Base-by-base conservation (phyloP, 208 protist genomes). In the Crithidia brevicula region DNA sequence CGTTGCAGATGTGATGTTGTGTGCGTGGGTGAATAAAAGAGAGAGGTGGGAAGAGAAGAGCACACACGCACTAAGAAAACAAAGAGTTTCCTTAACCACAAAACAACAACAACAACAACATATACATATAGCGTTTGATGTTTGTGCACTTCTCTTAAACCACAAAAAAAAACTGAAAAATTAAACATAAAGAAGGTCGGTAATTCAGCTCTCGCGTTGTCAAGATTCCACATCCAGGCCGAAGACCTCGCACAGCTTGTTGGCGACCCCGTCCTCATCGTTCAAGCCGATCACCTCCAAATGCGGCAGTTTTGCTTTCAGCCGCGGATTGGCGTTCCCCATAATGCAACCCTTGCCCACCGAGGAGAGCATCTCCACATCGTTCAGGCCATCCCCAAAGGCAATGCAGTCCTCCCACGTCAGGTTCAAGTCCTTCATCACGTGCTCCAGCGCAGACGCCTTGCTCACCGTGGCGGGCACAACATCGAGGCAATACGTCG, bases 331-430 rank as follows among this genome's bases (percentile, higher is more conserved):
- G 6, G 68, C 85, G 60, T 94, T 94, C 16, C 43, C 72, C 88
- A 94, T 94, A 18, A 94, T 70, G 59, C 66, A 91, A 5, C 81
- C 88, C 50, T 91, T 94, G 6, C 82, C 83, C 2, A 84, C 85
- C 0, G 46, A 69, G 18, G 53, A 38, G 16, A 94, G 74, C 73
- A 94, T 85, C 59, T 89, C 79, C 40, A 66, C 65, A 49, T 94
- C 88, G 60, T 91, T 94, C 59, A 91, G 49, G 18, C 83, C 79
- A 43, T 94, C 81, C 25, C 88, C 88, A 68, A 94, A 90, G 10
- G 83, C 81, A 61, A 91, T 81, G 59, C 72, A 85, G 62, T 94
- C 83, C 2, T 54, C 23, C 59, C 81, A 69, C n/a, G 51, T 77
- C 46, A 89, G 51, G 25, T 79, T 62, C 10, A 91, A 64, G 45